Conservation (phyloP, 192 early-diverging fungal genomes). For the Coemansia furcata region DNA sequence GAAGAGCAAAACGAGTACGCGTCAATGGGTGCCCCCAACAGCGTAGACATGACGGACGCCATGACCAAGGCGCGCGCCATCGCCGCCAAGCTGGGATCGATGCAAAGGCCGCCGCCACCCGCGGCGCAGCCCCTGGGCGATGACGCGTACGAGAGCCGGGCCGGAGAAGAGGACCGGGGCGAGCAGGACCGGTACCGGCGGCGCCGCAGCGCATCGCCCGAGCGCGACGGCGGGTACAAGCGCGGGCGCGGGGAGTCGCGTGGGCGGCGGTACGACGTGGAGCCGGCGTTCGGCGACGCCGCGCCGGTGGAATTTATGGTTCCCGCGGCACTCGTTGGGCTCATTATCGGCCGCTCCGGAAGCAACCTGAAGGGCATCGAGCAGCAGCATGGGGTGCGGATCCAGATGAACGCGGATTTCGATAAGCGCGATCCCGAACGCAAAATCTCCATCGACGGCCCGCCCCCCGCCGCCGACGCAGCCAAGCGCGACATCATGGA, state of each 20-base stretch:
- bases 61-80: slow-evolving; percentile 76
- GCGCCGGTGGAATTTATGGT: slow-evolving; percentile 55
- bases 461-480: slow-evolving; percentile 8
- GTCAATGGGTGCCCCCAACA: neutral
- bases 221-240: slow-evolving; percentile 18
- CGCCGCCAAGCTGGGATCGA: slow-evolving; percentile 63
- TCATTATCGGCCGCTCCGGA: slow-evolving; percentile 79
- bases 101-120: slow-evolving; percentile 28
- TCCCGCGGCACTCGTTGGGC: slow-evolving; percentile 66
- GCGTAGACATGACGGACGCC: slow-evolving; percentile 63
- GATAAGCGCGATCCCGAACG: slow-evolving; percentile 35
- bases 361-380: slow-evolving; percentile 79
- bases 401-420: slow-evolving; percentile 64
- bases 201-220: slow-evolving; percentile 46
- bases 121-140: neutral
- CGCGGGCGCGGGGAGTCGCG: slow-evolving; percentile 8
- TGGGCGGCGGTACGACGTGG: slow-evolving; percentile 10
- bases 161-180: neutral
- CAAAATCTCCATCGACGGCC: slow-evolving; percentile 39
- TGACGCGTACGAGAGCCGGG: neutral
- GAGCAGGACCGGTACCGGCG: neutral
- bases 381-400: slow-evolving; percentile 63
- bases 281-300: neutral
- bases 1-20: neutral
- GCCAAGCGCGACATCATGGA: slow-evolving; percentile 38